phyloP scores from a whole-genome alignment of 1,139 yeast genomes.

The Kurtzmaniella quercitrusa region DNA sequence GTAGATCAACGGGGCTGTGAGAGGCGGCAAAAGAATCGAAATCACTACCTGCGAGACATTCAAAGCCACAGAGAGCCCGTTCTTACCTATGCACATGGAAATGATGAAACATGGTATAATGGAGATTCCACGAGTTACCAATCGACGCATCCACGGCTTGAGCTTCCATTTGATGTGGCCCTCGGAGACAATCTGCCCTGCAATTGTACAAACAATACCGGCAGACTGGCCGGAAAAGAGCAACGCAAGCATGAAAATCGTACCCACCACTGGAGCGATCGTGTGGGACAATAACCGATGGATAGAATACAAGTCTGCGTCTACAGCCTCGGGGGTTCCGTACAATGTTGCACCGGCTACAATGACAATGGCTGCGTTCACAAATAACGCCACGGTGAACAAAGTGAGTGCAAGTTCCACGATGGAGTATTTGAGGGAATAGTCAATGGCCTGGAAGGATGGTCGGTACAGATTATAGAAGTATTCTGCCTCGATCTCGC shows the following conservation, averaged over 20 bases:
- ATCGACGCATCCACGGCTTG: constrained; percentile 72
- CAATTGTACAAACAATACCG: constrained; percentile 82
- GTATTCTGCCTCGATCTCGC: constrained; percentile 26
- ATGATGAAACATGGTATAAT: constrained; percentile 68
- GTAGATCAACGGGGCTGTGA: constrained; percentile 74
- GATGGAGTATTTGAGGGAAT: constrained; percentile 64
- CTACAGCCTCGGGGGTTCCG: constrained; percentile 58
- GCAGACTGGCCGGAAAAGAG: constrained; percentile 78
- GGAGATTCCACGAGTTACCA: constrained; percentile 66
- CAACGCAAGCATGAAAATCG: constrained; percentile 71
- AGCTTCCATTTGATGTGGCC: constrained; percentile 77
- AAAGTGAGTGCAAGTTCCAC: constrained; percentile 62
- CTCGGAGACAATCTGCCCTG: constrained; percentile 82
- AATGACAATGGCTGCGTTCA: constrained; percentile 71
- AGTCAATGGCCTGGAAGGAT: constrained; percentile 57
- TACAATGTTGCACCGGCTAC: constrained; percentile 73
- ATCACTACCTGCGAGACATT: constrained; percentile 76
- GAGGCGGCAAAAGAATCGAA: constrained; percentile 66
- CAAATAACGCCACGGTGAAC: constrained; percentile 72
- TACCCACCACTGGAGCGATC: constrained; percentile 71
- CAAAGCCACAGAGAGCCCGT: constrained; percentile 59
- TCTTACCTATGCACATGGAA: constrained; percentile 57
- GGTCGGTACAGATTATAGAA: constrained; percentile 54
- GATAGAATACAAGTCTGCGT: constrained; percentile 73
- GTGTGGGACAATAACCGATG: constrained; percentile 52